These are phyloP conservation scores for Leccinum angustisporum DNA, from an alignment of 1,284 basidiomycete species.

Conservation along the genomic window DNA sequence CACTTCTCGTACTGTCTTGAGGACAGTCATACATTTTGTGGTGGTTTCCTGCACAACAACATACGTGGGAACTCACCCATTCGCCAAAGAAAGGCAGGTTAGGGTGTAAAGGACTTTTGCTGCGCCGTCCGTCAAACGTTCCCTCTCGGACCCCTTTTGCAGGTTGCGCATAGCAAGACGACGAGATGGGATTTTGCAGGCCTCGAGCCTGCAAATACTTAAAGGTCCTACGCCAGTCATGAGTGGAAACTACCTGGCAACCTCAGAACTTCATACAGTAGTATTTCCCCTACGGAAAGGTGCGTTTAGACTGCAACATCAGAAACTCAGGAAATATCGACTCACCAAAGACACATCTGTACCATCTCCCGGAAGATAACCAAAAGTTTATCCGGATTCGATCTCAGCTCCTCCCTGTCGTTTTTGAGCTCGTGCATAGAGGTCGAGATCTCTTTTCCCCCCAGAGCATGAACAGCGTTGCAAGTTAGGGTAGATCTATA, in stretches of 20 bases:
- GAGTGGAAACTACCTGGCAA: conserved; percentile 1
- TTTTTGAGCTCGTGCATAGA: conserved; percentile 64
- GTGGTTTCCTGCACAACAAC: too few species aligned
- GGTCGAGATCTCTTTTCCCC: conserved; percentile 58
- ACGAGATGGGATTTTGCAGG: too few species aligned
- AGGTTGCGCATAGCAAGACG: too few species aligned
- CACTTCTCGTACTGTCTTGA: conserved; percentile 1
- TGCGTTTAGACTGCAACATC: not conserved
- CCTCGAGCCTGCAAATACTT: too few species aligned
- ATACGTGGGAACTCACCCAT: too few species aligned
- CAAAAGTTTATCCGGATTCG: conserved; percentile 53
- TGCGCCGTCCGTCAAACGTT: too few species aligned
- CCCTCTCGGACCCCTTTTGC: too few species aligned
- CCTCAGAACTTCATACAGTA: conserved; percentile 46
- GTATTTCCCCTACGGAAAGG: conserved; percentile 67
- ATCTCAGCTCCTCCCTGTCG: conserved; percentile 45
- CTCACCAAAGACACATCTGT: conserved; percentile 84
- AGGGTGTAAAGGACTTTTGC: too few species aligned
- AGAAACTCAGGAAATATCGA: conserved; percentile 3
- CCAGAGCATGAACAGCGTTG: not conserved
- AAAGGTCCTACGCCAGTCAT: conserved; percentile 55
- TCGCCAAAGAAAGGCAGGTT: too few species aligned
- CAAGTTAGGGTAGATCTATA: not conserved
- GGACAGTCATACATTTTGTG: not conserved
- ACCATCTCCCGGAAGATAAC: conserved; percentile 83